Evolutionary conservation across 768 basidiomycete species (phyloP), one percentile per base, ranked within the genome.

Genomic region (Phlebiopsis flavidoalba): DNA sequence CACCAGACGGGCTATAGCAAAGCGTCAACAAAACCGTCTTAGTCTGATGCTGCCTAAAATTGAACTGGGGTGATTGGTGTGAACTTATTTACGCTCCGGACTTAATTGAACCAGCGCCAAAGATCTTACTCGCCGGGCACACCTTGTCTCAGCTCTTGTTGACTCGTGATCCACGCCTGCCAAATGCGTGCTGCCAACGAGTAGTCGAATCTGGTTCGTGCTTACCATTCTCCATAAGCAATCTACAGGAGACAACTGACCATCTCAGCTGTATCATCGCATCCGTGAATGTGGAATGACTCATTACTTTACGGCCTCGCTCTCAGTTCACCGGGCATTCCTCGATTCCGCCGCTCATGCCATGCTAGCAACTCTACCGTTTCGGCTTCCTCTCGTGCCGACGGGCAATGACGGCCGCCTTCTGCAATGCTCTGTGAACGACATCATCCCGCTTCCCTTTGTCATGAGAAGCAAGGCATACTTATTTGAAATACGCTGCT

Each of bases 391-490:
- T 17, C 12, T 55, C 37, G 35, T 22, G 19, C 54, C 54, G 54
- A 55, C 22, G 24, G 24, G 21, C 37, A n/a, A n/a, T n/a, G n/a
- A n/a, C n/a, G n/a, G n/a, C n/a, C n/a, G n/a, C n/a, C n/a, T n/a
- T 31, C 24, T 36, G 36, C 37, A 43, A 15, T 21, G 21, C 22
- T 15, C 40, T 22, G 54, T 45, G 54, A 45, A 53, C 21, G 31
- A 12, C 5, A n/a, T 35, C 52, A 53, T 14, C 21, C 14, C 52
- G 31, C 10, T 26, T 10, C 52, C 14, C 52, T 14, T 15, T 21
- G 52, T 43, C 54, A 43, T 55, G 54, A 45, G 54, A 55, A 55
- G 54, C 37, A 22, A 36, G 37, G 54, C 21, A 55, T 8, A 22
- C 7, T 15, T 21, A 55, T 55, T 55, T 40, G 19, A 55, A 55